Percentiles rank a stretch among this genome's conserved stretches.
Conservation (phyloP, 768 basidiomycete species). For the Lentinula edodes region DNA sequence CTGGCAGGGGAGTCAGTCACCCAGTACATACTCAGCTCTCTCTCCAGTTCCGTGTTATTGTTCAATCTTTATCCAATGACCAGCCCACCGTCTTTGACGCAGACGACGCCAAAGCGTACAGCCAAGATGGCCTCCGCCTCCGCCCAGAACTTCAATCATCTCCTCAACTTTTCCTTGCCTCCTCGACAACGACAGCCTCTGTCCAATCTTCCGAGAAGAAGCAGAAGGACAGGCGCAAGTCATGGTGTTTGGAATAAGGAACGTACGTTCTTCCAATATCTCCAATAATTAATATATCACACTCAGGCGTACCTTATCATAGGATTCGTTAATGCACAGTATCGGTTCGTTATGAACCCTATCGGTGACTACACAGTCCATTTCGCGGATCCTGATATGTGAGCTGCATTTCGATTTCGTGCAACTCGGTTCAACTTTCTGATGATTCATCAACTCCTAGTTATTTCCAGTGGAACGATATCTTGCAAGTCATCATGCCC, state of each 20-base stretch:
- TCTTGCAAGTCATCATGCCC: conserved; percentile 91
- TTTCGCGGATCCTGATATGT: conserved; percentile 98
- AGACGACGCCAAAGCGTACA: conserved; percentile 48
- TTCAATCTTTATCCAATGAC: conserved; percentile 25
- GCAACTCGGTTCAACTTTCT: not conserved
- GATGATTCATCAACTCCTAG: conserved; percentile 30
- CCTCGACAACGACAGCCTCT: conserved; percentile 68
- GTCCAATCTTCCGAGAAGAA: conserved; percentile 63
- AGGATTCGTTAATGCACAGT: conserved; percentile 97
- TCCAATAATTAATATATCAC: not conserved
- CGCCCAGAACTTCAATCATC: conserved; percentile 66
- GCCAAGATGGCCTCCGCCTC: conserved; percentile 61
- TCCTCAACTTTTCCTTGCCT: conserved; percentile 91
- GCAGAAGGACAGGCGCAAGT: conserved; percentile 58
- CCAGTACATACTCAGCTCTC: conserved; percentile 6
- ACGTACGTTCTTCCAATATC: conserved; percentile 48
- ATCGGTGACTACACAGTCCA: conserved; percentile 89
- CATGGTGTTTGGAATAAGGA: conserved; percentile 86
- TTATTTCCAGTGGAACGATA: conserved; percentile 94
- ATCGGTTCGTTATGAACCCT: conserved; percentile 93
- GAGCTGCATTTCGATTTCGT: conserved; percentile 22
- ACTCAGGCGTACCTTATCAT: conserved; percentile 12
- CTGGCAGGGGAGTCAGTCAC: conserved; percentile 40
- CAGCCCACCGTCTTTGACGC: conserved; percentile 26
- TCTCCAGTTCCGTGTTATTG: conserved; percentile 5